phyloP scores from a whole-genome alignment of 2,329 filamentous ascomycete species.

The Xylariaceae sp. region DNA sequence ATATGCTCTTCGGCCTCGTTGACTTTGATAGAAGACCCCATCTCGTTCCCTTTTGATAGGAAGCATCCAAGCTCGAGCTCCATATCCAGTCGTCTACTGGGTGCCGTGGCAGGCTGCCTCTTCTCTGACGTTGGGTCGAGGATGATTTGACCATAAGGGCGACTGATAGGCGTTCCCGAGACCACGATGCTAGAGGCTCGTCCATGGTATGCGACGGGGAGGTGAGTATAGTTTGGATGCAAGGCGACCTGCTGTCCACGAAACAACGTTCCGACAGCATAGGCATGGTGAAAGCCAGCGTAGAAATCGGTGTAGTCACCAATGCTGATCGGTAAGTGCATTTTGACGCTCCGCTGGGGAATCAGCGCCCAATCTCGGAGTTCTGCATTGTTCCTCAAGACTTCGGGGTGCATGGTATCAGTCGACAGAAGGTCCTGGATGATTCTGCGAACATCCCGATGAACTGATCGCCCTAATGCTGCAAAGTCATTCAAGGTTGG shows the following conservation, averaged over 20 bases:
- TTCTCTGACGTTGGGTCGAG: slow-evolving; percentile 62
- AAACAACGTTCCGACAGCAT: slow-evolving; percentile 68
- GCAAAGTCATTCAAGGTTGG: slow-evolving; percentile 75
- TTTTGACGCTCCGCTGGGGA: slow-evolving; percentile 60
- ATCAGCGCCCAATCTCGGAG: slow-evolving; percentile 63
- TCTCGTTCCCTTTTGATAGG: slow-evolving; percentile 64
- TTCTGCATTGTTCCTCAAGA: slow-evolving; percentile 63
- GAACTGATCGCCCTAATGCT: slow-evolving; percentile 67
- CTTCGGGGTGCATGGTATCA: slow-evolving; percentile 59
- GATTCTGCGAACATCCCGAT: slow-evolving; percentile 68
- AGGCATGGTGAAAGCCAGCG: slow-evolving; percentile 77
- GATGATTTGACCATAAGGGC: slow-evolving; percentile 76
- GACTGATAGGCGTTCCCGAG: slow-evolving; percentile 71
- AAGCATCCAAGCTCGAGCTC: slow-evolving; percentile 82
- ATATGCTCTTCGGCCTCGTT: slow-evolving; percentile 68
- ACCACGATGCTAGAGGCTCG: slow-evolving; percentile 75
- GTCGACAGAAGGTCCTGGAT: slow-evolving; percentile 68
- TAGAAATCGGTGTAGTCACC: slow-evolving; percentile 89
- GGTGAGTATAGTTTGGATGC: slow-evolving; percentile 78
- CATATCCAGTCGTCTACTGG: slow-evolving; percentile 71
- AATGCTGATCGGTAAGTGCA: slow-evolving; percentile 75
- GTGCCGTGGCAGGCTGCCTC: slow-evolving; percentile 64
- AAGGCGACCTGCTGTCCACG: slow-evolving; percentile 72
- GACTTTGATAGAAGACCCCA: slow-evolving; percentile 67
- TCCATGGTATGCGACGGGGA: slow-evolving; percentile 83